phyloP scores from a whole-genome alignment of 129 eudicot genomes.

The Silybum marianum region DNA sequence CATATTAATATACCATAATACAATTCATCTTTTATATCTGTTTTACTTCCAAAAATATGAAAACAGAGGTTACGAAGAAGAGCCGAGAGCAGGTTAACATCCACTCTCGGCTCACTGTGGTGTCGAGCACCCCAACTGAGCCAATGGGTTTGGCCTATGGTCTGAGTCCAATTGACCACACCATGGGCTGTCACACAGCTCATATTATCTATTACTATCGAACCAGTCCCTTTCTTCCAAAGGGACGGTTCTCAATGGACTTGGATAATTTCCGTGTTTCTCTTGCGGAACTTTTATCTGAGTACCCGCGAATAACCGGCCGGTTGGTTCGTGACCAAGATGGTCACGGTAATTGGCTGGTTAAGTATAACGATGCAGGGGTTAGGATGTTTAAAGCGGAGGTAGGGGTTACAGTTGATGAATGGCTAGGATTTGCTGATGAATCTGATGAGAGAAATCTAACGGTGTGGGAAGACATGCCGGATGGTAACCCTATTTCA shows the following conservation, averaged over 20 bases:
- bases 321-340: conserved; percentile 45
- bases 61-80: not conserved
- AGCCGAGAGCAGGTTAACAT: conserved; percentile 37
- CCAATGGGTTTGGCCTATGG: conserved; percentile 35
- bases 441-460: conserved; percentile 54
- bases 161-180: conserved; percentile 48
- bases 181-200: conserved; percentile 50
- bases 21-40: not conserved
- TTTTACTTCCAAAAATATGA: not conserved
- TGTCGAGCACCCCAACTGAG: conserved; percentile 63
- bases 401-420: conserved; percentile 51
- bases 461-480: conserved; percentile 61
- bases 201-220: conserved; percentile 61
- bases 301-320: conserved; percentile 60
- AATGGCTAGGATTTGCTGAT: conserved; percentile 61
- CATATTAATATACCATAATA: not conserved
- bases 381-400: conserved; percentile 51
- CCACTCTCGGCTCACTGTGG: conserved; percentile 58
- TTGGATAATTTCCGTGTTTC: conserved; percentile 49
- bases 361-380: conserved; percentile 72
- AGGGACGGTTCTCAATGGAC: conserved; percentile 43
- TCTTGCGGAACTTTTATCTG: conserved; percentile 39
- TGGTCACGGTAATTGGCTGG: conserved; percentile 46
- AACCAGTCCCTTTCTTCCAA: conserved; percentile 43
- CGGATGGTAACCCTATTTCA: conserved; percentile 48